Percentiles rank a stretch among this genome's conserved stretches.
These are phyloP conservation scores for Penicillium nucicola DNA, from an alignment of 495 filamentous ascomycete genomes.

Conservation along the genomic window DNA sequence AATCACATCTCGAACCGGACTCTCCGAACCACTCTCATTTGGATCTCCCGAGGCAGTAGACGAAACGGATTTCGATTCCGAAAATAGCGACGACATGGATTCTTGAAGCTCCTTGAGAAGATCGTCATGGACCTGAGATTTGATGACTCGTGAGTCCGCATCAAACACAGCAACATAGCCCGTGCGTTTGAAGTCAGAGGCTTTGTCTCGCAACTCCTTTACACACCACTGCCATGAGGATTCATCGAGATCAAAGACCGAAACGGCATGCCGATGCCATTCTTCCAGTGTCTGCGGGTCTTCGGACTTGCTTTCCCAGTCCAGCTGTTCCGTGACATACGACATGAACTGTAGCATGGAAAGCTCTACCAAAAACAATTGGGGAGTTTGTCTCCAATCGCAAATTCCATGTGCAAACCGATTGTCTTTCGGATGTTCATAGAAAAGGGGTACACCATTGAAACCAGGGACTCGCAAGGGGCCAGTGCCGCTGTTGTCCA, in stretches of 20 bases:
- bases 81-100: slow-evolving; percentile 6
- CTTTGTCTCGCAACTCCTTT: slow-evolving; percentile 9
- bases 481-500: slow-evolving; percentile 12
- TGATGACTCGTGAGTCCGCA: slow-evolving; percentile 9
- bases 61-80: slow-evolving; percentile 3
- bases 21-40: neutral
- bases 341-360: slow-evolving; percentile 7
- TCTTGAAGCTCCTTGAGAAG: slow-evolving; percentile 2
- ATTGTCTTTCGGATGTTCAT: slow-evolving; percentile 7
- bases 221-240: slow-evolving; percentile 12
- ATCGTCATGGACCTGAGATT: slow-evolving; percentile 2
- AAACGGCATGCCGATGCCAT: slow-evolving; percentile 4
- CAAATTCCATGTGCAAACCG: slow-evolving; percentile 11
- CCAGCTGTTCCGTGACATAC: slow-evolving; percentile 8
- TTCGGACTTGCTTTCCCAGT: slow-evolving; percentile 1
- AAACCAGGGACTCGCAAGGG: slow-evolving; percentile 12
- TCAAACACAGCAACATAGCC: slow-evolving; percentile 10
- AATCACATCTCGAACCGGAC: slow-evolving; percentile 6
- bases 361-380: neutral
- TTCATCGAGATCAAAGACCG: slow-evolving; percentile 10
- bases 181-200: slow-evolving; percentile 7
- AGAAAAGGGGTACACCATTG: slow-evolving; percentile 5
- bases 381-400: slow-evolving; percentile 10
- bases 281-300: slow-evolving; percentile 9
- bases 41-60: neutral